Base-by-base conservation (phyloP, 768 basidiomycete species). In the Chalciporus pseudorubinellus region DNA sequence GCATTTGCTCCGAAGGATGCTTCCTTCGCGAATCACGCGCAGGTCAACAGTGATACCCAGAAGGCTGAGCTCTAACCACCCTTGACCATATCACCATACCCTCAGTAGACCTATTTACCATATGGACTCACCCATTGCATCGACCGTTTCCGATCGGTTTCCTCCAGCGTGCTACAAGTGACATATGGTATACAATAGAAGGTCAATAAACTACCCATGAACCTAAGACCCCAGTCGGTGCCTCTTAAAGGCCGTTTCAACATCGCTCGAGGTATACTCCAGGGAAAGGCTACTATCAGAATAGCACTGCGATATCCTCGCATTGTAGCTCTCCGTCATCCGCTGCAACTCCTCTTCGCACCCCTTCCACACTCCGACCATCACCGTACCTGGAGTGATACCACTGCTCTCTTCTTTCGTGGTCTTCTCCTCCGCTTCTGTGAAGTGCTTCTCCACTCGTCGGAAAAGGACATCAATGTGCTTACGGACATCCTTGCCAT, bases 381-480 rank as follows among this genome's bases (percentile, higher is more conserved):
- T 72, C 36, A 92, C 84, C 28, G 80, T 84, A 3, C 82, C 82
- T 22, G 81, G 72, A 3, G 78, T 70, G 51, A 82, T 80, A 54
- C 72, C 74, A 49, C 84, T 82, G 18, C 65, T 70, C 26, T 74
- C 72, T 52, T 85, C 82, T 4, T 72, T 76, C 18, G 79, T 79
- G 4, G 79, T 64, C 57, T 82, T 86, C 55, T 86, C 87, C 10
- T 85, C 84, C 1, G 82, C 82, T 60, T 94, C 91, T 6, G 86
- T 86, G 62, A 97, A 98, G 64, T 98, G 95, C 69, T 98, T 98
- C 70, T 95, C 92, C 24, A 98, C 91, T 10, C 95, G 84, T 65
- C 91, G 91, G 70, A 85, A 87, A 33, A 98, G 76, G 8, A 81
- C 80, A 49, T 98, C 95, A 46, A 95, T 74, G 53, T 89, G 78